Evolutionary conservation across 2,329 filamentous ascomycete genomes (phyloP), one percentile per base, ranked within the genome.

Genomic region (Nemania bipapillata): DNA sequence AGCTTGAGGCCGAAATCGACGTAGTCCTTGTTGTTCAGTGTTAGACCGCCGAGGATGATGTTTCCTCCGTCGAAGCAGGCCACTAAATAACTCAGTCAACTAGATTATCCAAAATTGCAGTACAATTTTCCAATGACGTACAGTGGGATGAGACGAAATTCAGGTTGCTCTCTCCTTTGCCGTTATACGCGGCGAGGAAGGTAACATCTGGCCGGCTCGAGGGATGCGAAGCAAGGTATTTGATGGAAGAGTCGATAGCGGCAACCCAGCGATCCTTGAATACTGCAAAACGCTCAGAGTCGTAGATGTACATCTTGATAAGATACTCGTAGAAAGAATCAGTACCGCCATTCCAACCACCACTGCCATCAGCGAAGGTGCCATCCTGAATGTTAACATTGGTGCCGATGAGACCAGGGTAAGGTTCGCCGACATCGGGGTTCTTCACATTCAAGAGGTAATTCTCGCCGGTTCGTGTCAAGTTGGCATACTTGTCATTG

Each of bases 291-390:
- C 88, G 85, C 5, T 78, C 73, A 0, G 88, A 84, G 76, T 95
- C 91, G 78, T 96, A 96, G 63, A 95, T 80, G 75, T 90, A 96
- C 92, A 96, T 95, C 83, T 97, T 97, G 79, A 97, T 90, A 35
- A 97, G 86, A 75, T 96, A 96, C 80, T 96, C 93, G 81, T 96
- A 97, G 81, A 91, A 96, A 50, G 89, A 92, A 79, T 96, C 93
- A 32, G 86, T 87, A 6, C 91, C 91, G 58, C 91, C 92, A 45
- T 87, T 86, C 93, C 93, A 97, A 52, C 92, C 91, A 59, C 94
- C 93, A 1, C 73, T 75, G 26, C 86, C 86, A 76, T 95, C 87
- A 15, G 86, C 73, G 73, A 96, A 95, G 7, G 83, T 74, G 22
- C 93, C 93, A 3, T 86, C 89, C 1, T 81, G 76, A 69, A 93